Evolutionary conservation across 148 eudicot species (phyloP), one percentile per base, ranked within the genome.

Genomic region (Silene uniflora): DNA sequence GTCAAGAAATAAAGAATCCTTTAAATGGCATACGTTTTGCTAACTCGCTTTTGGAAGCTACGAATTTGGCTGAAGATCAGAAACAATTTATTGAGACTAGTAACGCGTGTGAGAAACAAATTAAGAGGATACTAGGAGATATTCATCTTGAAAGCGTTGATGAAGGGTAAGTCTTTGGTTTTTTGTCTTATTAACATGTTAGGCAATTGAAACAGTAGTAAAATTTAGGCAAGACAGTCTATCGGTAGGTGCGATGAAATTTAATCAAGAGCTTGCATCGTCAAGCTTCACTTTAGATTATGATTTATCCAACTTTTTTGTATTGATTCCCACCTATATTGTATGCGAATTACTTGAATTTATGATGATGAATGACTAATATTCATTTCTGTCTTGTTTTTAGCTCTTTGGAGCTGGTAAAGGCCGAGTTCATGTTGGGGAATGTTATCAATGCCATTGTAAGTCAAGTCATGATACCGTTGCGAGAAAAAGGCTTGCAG

Each of bases 81-180:
- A 95, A 85, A 81, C 96, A 90, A 76, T 88, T 87, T 74, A 89
- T 92, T 58, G 92, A 89, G 76, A 95, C 93, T 0, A 90, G 88
- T 81, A 76, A 75, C 74, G 92, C 97, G 32, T 95, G 96, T 81
- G 90, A 87, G 87, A 95, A 81, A 83, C 99, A 95, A 86, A 89
- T 95, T 82, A 78, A 83, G 62, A 90, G 86, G 88, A 86, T 95
- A 65, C 72, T 91, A 56, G 84, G 75, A 74, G 94, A 92, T 85
- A 84, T 91, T 35, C 90, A 95, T 80, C 68, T 80, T 76, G 91
- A 95, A 52, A 88, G 76, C 77, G 86, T 92, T 29, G 97, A 91
- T 13, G 84, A 88, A 14, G 92, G 97, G 99, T 95, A 77, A 81
- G 84, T 81, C 66, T 72, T 29, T 47, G 67, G 59, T 25, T 21